These are phyloP conservation scores for Galerina sulciceps DNA, from an alignment of 768 basidiomycete genomes.

Conservation along the genomic window DNA sequence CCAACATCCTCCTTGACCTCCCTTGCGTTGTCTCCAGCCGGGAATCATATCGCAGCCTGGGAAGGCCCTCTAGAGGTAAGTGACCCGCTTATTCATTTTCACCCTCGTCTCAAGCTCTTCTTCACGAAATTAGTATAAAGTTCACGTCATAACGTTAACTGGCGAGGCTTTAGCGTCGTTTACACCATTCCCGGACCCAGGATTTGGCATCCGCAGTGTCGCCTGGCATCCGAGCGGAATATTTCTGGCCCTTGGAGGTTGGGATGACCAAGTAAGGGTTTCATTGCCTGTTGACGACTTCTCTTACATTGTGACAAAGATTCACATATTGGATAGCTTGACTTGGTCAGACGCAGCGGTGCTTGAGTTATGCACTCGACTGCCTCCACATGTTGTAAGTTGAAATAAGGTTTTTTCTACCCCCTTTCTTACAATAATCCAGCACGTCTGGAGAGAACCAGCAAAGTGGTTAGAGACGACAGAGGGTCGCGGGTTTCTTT, in stretches of 20 bases:
- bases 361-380: slow-evolving; percentile 63
- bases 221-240: slow-evolving; percentile 88
- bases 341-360: slow-evolving; percentile 74
- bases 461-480: slow-evolving; percentile 83
- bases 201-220: slow-evolving; percentile 78
- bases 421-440: not conserved
- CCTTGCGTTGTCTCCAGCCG: slow-evolving; percentile 75
- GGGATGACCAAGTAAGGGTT: slow-evolving; percentile 79
- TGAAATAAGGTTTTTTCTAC: not conserved
- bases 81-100: not conserved
- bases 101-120: not conserved
- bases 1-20: slow-evolving; percentile 77
- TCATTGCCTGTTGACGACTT: slow-evolving; percentile 2
- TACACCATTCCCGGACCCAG: slow-evolving; percentile 75
- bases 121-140: slow-evolving; percentile 62
- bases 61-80: slow-evolving; percentile 83
- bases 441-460: slow-evolving; percentile 90
- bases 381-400: slow-evolving; percentile 62
- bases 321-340: slow-evolving; percentile 74
- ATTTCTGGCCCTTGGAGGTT: slow-evolving; percentile 83
- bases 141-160: slow-evolving; percentile 69
- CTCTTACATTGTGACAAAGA: slow-evolving; percentile 41
- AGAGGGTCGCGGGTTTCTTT: slow-evolving; percentile 84
- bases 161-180: slow-evolving; percentile 71
- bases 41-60: slow-evolving; percentile 80